Evolutionary conservation across 371 early-diverging fungal species (phyloP).

Genomic region (Mucor saturninus): DNA sequence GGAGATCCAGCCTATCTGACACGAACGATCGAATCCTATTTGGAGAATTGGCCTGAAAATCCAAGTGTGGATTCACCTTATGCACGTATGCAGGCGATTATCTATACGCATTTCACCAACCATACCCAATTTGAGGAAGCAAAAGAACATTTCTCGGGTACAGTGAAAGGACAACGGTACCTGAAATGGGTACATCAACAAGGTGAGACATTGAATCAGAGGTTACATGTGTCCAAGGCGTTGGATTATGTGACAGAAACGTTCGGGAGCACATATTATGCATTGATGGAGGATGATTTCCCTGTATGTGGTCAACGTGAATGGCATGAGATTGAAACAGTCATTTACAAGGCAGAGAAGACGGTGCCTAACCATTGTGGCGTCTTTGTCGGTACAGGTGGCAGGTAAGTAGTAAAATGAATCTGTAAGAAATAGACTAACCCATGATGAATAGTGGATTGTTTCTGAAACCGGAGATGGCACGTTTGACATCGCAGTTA

Average conservation of each 20-base stretch:
- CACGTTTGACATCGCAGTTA: conserved; percentile 45
- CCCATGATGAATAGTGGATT: too few species aligned
- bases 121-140: conserved; percentile 58
- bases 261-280: conserved; percentile 52
- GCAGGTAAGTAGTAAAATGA: conserved; percentile 52
- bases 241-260: conserved; percentile 41
- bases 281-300: conserved; percentile 67
- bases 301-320: conserved; percentile 57
- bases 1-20: conserved; percentile 57
- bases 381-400: conserved; percentile 68
- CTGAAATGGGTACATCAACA: conserved; percentile 58
- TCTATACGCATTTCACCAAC: conserved; percentile 65
- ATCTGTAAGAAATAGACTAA: too few species aligned
- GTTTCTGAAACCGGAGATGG: conserved; percentile 55
- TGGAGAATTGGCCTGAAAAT: conserved; percentile 56
- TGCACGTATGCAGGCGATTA: conserved; percentile 56
- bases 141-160: conserved; percentile 38
- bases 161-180: conserved; percentile 57
- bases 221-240: conserved; percentile 62
- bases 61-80: conserved; percentile 54
- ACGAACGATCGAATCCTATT: conserved; percentile 56
- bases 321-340: conserved; percentile 61
- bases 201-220: conserved; percentile 56
- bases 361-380: conserved; percentile 59
- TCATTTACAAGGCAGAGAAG: conserved; percentile 54